phyloP scores from a whole-genome alignment of 352 stramenopile species.

The Blastocystis sp. region DNA sequence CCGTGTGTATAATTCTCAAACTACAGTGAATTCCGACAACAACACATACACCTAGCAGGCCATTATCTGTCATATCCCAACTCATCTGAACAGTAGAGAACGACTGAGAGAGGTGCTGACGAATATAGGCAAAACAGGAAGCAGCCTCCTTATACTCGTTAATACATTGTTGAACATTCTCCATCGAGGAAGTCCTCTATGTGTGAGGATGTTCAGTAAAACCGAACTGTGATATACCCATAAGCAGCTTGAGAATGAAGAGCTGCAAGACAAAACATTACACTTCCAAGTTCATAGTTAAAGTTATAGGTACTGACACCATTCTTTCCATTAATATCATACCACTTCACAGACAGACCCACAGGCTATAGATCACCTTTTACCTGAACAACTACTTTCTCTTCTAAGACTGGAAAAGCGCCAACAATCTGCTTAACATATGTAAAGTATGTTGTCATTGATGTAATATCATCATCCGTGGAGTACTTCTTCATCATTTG shows the following conservation, averaged over 20 bases:
- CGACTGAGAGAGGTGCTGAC: background rate
- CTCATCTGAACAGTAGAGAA: background rate
- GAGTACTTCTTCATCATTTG: background rate
- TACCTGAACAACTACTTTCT: background rate
- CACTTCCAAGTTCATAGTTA: conserved; percentile 7
- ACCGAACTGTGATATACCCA: background rate
- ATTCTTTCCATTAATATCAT: background rate
- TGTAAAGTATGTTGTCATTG: background rate
- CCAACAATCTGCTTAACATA: background rate
- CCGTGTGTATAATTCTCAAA: conserved; percentile 26
- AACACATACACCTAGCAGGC: background rate
- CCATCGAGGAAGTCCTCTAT: background rate
- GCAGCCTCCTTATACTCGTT: conserved; percentile 26
- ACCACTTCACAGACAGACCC: background rate
- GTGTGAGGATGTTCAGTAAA: background rate
- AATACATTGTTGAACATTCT: background rate
- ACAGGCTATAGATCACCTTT: background rate
- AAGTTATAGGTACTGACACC: background rate
- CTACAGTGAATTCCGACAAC: background rate
- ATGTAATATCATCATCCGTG: background rate
- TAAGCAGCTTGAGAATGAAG: background rate
- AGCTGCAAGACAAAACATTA: background rate
- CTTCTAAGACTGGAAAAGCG: background rate
- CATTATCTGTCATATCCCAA: conserved; percentile 23
- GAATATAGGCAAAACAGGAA: background rate